Evolutionary conservation across 2,329 filamentous ascomycete genomes (phyloP), one percentile per base, ranked within the genome.

Genomic region (Alternaria triticina): DNA sequence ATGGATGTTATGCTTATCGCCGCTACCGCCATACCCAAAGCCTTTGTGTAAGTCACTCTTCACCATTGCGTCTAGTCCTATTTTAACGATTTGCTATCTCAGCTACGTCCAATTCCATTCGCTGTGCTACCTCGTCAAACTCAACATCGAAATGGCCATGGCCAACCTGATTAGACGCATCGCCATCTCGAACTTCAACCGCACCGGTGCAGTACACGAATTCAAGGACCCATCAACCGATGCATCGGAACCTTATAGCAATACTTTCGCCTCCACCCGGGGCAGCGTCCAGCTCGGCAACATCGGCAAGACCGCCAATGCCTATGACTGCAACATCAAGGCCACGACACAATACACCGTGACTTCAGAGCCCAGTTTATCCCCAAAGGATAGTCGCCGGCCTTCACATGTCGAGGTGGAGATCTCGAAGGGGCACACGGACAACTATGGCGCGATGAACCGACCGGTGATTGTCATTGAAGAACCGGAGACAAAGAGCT

Each of bases 31-130:
- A 71, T 82, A 2, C 75, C 72, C 6, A 78, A 82, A 62, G 74
- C 74, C 20, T 74, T 79, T 9, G 74, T 83, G 76, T 77, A 69
- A 57, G 66, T 64, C 10, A 43, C 1, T 47, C 25, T 56, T 45
- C 43, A 45, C 3, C 20, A 7, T 7, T 20, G 6, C 1, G 20
- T 45, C 43, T 45, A 22, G 43, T 2, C 2, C 43, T 5, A 15
- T 22, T 4, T 4, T 22, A 45, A 13, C 17, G 11, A 45, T 45
- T 45, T 0, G 27, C 20, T 27, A 52, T 27, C 8, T 46, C 44
- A 75, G 70, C 13, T 84, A 83, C 69, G 74, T 83, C 28, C 82
- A 83, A 65, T 81, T 83, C 64, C 81, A 83, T 55, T 83, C 83
- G 1, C 70, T 85, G 2, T 82, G 77, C 7, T 84, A 82, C 65